Evolutionary conservation across 2,329 filamentous ascomycete species (phyloP).

Genomic region (Chrysosporium keratinophilum): DNA sequence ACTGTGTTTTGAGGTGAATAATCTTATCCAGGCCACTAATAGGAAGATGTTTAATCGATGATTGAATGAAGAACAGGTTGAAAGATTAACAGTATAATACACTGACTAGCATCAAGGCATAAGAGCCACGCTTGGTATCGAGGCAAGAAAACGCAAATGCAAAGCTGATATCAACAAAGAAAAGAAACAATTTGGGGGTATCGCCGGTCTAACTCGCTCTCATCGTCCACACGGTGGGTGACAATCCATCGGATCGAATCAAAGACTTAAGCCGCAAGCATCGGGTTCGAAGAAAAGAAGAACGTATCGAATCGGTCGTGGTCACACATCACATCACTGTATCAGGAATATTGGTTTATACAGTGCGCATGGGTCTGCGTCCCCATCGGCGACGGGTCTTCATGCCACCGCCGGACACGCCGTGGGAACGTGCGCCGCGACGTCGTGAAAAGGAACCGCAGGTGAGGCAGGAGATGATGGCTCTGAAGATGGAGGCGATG

Average conservation of each 20-base stretch:
- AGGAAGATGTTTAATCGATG: no score
- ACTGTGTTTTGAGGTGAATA: no score
- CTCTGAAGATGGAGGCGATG: slow-evolving; percentile 53
- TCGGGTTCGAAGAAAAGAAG: not conserved
- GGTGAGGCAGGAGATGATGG: slow-evolving; percentile 56
- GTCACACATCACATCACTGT: not conserved
- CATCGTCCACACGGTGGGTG: not conserved
- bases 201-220: not conserved
- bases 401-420: not conserved
- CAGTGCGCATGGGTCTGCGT: slow-evolving; percentile 12
- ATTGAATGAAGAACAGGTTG: no score
- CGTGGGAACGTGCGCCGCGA: slow-evolving; percentile 11
- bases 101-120: not conserved
- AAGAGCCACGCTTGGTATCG: not conserved
- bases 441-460: slow-evolving; percentile 33
- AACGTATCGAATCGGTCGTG: not conserved
- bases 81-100: not conserved
- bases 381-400: slow-evolving; percentile 4
- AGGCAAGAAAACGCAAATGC: not conserved
- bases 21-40: no score
- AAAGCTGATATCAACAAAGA: not conserved
- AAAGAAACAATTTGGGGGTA: slow-evolving; percentile 5
- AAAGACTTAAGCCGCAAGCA: no score
- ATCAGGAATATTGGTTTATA: slow-evolving; percentile 4
- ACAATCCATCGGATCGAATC: not conserved